Evolutionary conservation across 768 basidiomycete genomes (phyloP).

Genomic region (Pleurotus giganteus): DNA sequence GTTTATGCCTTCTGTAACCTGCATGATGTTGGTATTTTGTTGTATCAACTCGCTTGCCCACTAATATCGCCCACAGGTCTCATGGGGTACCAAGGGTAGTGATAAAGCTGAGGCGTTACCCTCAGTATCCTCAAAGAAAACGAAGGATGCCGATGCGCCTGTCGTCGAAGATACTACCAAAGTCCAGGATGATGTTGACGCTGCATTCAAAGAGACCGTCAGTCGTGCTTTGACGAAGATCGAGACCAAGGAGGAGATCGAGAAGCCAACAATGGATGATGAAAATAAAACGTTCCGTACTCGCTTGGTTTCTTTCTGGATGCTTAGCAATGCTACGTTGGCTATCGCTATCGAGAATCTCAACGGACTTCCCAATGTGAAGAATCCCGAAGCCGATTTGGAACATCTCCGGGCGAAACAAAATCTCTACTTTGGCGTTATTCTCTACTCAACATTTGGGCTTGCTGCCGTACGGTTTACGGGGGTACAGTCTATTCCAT

Average conservation of each 20-base stretch:
- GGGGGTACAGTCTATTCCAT: constrained; percentile 53
- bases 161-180: constrained; percentile 76
- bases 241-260: constrained; percentile 42
- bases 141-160: constrained; percentile 58
- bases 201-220: constrained; percentile 80
- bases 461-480: constrained; percentile 70
- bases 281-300: constrained; percentile 84
- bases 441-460: constrained; percentile 77
- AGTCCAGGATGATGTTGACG: constrained; percentile 77
- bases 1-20: constrained; percentile 98
- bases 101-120: constrained; percentile 90
- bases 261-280: constrained; percentile 76
- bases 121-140: constrained; percentile 54
- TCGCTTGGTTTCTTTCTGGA: constrained; percentile 73
- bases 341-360: constrained; percentile 76
- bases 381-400: constrained; percentile 37
- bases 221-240: constrained; percentile 70
- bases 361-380: constrained; percentile 50
- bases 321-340: constrained; percentile 63
- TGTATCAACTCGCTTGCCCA: not conserved
- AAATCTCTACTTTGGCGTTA: constrained; percentile 66
- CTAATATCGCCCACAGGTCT: constrained; percentile 45
- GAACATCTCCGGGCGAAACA: constrained; percentile 20
- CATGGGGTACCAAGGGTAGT: constrained; percentile 94
- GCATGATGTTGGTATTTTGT: constrained; percentile 62